Evolutionary conservation across 169 alveolate genomes (phyloP).

Genomic region (Toxoplasma gondii): DNA sequence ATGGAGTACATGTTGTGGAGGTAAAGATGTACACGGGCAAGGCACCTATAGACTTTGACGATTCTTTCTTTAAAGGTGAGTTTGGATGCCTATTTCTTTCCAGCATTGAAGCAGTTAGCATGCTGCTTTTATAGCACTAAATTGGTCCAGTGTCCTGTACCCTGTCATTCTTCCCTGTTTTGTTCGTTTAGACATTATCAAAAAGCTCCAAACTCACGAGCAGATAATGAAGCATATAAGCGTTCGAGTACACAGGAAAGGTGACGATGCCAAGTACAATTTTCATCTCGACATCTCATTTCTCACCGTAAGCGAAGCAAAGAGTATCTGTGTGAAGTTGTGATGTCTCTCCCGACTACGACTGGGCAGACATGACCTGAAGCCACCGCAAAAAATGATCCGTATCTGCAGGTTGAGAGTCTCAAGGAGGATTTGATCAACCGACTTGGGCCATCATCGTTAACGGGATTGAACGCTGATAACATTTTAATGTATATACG

Average conservation of each 20-base stretch:
- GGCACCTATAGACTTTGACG: slow-evolving; percentile 1
- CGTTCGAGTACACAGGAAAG: background rate
- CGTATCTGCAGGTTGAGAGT: slow-evolving; percentile 41
- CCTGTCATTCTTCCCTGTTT: background rate
- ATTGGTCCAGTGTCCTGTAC: background rate
- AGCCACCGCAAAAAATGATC: no score
- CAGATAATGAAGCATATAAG: background rate
- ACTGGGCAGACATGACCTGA: no score
- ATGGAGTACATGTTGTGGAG: background rate
- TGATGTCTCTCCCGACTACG: no score
- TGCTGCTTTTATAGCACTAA: no score
- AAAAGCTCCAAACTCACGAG: slow-evolving; percentile 16
- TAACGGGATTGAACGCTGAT: slow-evolving; percentile 44
- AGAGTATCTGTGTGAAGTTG: background rate
- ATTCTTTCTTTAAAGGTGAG: background rate
- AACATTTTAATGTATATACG: slow-evolving; percentile 40
- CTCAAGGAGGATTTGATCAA: slow-evolving; percentile 40
- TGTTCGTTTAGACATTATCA: background rate
- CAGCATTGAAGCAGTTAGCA: no score
- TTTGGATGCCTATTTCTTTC: background rate
- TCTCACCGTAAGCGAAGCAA: background rate
- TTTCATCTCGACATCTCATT: background rate
- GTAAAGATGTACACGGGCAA: slow-evolving; percentile 28
- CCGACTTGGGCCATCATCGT: slow-evolving; percentile 49
- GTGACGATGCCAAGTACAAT: background rate